phyloP scores from a whole-genome alignment of 495 filamentous ascomycete species.

The Cladorrhinum samala region DNA sequence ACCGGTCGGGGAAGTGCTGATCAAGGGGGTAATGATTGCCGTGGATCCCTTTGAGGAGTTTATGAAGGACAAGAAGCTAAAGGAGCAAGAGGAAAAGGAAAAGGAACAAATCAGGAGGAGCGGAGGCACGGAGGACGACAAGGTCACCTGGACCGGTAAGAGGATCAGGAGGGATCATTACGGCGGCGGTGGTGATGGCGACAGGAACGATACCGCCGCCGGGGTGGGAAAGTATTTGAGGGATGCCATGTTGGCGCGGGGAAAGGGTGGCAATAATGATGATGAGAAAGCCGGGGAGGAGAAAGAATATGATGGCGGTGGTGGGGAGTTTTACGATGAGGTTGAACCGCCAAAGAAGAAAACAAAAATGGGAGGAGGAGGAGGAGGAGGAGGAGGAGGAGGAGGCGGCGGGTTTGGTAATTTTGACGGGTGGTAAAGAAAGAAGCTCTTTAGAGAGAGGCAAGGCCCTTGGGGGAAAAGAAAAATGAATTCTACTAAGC shows the following conservation, averaged over 20 bases:
- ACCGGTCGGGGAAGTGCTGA: slow-evolving; percentile 67
- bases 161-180: slow-evolving; percentile 58
- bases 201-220: slow-evolving; percentile 24
- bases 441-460: too few species aligned
- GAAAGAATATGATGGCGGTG: slow-evolving; percentile 20
- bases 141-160: slow-evolving; percentile 89
- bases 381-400: slow-evolving; percentile 50
- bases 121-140: slow-evolving; percentile 68
- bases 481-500: too few species aligned
- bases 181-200: slow-evolving; percentile 45
- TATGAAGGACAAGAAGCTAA: slow-evolving; percentile 53
- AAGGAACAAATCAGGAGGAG: slow-evolving; percentile 45
- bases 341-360: slow-evolving; percentile 34
- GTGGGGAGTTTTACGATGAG: slow-evolving; percentile 8
- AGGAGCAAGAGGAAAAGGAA: slow-evolving; percentile 43
- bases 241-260: slow-evolving; percentile 1
- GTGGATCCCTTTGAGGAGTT: slow-evolving; percentile 97
- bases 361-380: slow-evolving; percentile 53
- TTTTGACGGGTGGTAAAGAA: slow-evolving; percentile 71
- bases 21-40: slow-evolving; percentile 79
- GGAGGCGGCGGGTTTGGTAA: slow-evolving; percentile 80
- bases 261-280: background rate
- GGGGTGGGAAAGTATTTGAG: slow-evolving; percentile 75
- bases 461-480: too few species aligned
- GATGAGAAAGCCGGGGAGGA: too few species aligned